Base-by-base conservation (phyloP, 331 rosid genomes). In the Spiraea crenata region DNA sequence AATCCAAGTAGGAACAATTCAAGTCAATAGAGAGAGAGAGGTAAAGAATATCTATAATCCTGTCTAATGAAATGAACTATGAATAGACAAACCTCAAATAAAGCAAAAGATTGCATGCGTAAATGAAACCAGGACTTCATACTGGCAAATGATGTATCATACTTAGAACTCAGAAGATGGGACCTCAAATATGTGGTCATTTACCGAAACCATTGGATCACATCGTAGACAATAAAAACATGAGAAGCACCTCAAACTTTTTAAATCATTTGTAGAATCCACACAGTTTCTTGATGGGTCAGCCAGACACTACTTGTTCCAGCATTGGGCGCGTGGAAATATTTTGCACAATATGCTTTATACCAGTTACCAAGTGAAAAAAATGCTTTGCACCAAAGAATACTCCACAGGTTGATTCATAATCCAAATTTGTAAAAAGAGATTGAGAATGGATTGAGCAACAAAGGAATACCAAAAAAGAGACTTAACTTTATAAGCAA, bases 1-100 rank as follows among this genome's bases (percentile, higher is more conserved):
- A 77, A 65, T 49, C 59, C 74, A 71, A 60, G 69, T 46, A 14
- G 35, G 16, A 3, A 31, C 37, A 76, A 49, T 55, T 44, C 63
- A 11, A 82, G 71, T 59, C 63, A 50, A 69, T 54, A 34, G 20
- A 31, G 37, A 39, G 41, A 65, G 9, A 62, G 47, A 65, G 37
- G 5, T 45, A 44, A 45, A 46, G 64, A 12, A 42, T 16, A 46
- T 37, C 37, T 10, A 52, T 5, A 31, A 9, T 10, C 31, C 31
- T 25, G 2, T 25, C 1, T 2, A 25, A 25, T 2, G 31, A 31
- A n/a, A 13, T 4, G 3, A 25, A 25, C 19, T 35, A 19, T 3
- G 3, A 8, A 17, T 6, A 37, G 37, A 37, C 10, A 51, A 52
- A 59, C 57, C 47, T 47, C 19, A 17, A 25, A 37, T 48, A 62